Evolutionary conservation across 306 rosid species (phyloP), one percentile per base, ranked within the genome.

Genomic region (Citrullus colocynthis): DNA sequence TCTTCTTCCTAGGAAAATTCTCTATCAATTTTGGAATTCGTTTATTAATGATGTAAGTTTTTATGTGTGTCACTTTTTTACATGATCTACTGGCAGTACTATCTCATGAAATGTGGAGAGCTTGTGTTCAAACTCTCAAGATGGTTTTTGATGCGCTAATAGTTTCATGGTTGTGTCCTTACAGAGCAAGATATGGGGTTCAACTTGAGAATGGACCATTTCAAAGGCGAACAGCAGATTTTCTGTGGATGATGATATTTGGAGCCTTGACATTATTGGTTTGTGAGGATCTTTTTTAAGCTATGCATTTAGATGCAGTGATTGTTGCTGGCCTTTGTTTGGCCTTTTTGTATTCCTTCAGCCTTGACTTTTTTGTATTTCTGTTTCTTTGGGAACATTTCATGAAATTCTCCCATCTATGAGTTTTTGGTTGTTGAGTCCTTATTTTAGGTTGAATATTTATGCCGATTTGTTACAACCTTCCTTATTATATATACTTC

Each of bases 211-310:
- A 86, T 62, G 97, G 93, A 70, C 90, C 93, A 54, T 95, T 95
- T 80, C 92, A 92, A n/a, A 85, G 97, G 70, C 83, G 93, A 67
- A 91, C 99, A 15, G 93, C 97, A 37, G 99, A 95, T 89, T 95
- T 90, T 83, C 86, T 95, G 86, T 95, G 99, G 99, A 95, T 92
- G 99, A 89, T 95, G 91, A 85, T 92, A 84, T 91, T 91, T 83
- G 99, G 96, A 78, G 84, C 89, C 83, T 79, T 82, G 32, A 71
- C 92, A 52, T 82, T 95, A 76, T 78, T 92, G 96, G 98, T 92
- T 61, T 30, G 70, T 42, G 48, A 62, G 16, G 41, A 42, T 45
- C 55, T 7, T 44, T 41, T 3, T 58, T 21, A 15, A 24, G 57
- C 16, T 48, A 13, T 48, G 15, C 76, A 2, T 48, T 45, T 45